phyloP scores from a whole-genome alignment of 345 rosid genomes.

The Gynandropsis gynandra region DNA sequence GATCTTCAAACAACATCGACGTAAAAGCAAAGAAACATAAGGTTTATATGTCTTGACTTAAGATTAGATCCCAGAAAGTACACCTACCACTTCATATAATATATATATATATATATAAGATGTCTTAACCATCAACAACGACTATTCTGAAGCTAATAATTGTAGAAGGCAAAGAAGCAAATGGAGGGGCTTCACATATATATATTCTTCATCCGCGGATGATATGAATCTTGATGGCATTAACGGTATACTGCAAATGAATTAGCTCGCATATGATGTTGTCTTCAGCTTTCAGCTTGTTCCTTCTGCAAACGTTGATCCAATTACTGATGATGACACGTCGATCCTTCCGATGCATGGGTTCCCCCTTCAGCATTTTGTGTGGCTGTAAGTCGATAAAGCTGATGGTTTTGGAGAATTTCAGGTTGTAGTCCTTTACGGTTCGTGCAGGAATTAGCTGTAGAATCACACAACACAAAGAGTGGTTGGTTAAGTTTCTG shows the following conservation, averaged over 20 bases:
- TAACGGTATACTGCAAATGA: slow-evolving; percentile 6
- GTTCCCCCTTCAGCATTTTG: not conserved
- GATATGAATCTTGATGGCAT: slow-evolving; percentile 19
- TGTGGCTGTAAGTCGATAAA: not conserved
- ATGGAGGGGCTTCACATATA: no score
- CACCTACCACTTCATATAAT: no score
- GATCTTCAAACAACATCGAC: no score
- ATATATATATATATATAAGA: no score
- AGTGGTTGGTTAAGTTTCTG: not conserved
- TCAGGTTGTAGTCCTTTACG: slow-evolving; percentile 16
- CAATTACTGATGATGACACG: slow-evolving; percentile 17
- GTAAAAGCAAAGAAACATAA: no score
- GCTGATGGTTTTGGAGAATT: not conserved
- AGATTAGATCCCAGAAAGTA: no score
- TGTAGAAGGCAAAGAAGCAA: no score
- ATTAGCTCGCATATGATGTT: slow-evolving; percentile 22
- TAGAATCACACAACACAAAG: not conserved
- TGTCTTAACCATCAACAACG: no score
- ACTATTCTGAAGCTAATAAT: no score
- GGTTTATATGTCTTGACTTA: no score
- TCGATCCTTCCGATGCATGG: slow-evolving; percentile 5
- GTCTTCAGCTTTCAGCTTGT: slow-evolving; percentile 9
- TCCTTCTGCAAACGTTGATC: slow-evolving; percentile 8
- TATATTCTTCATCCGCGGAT: not conserved
- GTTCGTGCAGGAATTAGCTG: slow-evolving; percentile 23